These are phyloP conservation scores for Sarocladium oryzae DNA, from an alignment of 2,329 filamentous ascomycete genomes.

Conservation along the genomic window DNA sequence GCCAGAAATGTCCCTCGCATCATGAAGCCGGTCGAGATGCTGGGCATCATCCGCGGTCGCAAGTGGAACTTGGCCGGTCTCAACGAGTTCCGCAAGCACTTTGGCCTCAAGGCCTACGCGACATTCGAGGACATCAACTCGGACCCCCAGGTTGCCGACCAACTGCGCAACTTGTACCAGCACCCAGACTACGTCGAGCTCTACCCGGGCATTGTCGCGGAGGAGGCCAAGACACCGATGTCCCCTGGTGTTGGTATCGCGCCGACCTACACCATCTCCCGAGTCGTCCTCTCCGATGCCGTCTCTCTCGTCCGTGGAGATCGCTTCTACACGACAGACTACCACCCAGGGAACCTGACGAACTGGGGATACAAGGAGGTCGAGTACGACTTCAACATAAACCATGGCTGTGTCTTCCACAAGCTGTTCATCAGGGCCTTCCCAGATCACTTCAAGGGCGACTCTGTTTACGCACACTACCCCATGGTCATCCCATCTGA, in stretches of 20 bases:
- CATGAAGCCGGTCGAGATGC: constrained; percentile 69
- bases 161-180: constrained; percentile 63
- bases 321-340: constrained; percentile 73
- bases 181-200: constrained; percentile 76
- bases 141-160: constrained; percentile 61
- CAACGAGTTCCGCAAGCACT: constrained; percentile 82
- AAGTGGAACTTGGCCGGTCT: constrained; percentile 72
- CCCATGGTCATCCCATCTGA: constrained; percentile 66
- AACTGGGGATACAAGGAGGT: constrained; percentile 79
- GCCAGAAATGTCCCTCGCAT: constrained; percentile 67
- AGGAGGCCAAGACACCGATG: constrained; percentile 70
- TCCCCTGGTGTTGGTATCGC: constrained; percentile 67
- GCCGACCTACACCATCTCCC: constrained; percentile 69
- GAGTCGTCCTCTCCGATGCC: constrained; percentile 71
- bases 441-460: constrained; percentile 68
- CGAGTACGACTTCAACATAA: constrained; percentile 64
- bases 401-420: constrained; percentile 80
- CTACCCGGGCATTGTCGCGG: constrained; percentile 71
- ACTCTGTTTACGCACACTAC: constrained; percentile 78
- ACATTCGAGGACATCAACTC: constrained; percentile 81
- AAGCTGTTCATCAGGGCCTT: constrained; percentile 77
- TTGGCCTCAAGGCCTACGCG: constrained; percentile 67
- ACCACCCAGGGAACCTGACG: constrained; percentile 65
- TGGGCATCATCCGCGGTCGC: constrained; percentile 72
- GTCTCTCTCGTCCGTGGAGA: constrained; percentile 74